Evolutionary conservation across 2,329 filamentous ascomycete genomes (phyloP).

Genomic region (Talaromyces marneffei): DNA sequence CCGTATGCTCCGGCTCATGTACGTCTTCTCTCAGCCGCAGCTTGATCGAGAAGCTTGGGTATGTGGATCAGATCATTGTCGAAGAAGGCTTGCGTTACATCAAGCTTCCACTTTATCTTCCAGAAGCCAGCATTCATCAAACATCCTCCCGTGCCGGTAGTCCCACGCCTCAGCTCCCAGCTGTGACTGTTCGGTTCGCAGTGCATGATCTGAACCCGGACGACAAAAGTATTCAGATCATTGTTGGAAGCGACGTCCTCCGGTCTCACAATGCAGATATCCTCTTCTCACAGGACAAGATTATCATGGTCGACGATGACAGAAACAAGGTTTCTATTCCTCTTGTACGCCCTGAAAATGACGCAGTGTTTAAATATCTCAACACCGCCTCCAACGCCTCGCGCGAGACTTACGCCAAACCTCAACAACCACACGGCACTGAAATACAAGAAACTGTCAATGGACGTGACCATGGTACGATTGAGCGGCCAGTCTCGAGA

Average conservation of each 20-base stretch:
- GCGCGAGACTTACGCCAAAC: conserved; percentile 10
- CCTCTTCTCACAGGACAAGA: conserved; percentile 82
- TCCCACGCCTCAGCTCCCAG: conserved; percentile 72
- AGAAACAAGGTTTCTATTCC: conserved; percentile 83
- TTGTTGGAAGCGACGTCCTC: conserved; percentile 83
- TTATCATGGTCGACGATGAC: conserved; percentile 82
- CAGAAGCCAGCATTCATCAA: conserved; percentile 74
- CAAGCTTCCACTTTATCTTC: conserved; percentile 77
- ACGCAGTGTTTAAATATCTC: conserved; percentile 70
- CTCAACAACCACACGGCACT: conserved; percentile 20
- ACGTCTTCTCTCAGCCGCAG: conserved; percentile 73
- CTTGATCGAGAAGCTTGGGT: conserved; percentile 67
- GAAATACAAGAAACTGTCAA: conserved; percentile 15
- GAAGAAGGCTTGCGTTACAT: conserved; percentile 63
- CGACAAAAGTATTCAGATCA: conserved; percentile 66
- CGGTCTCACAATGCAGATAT: conserved; percentile 84
- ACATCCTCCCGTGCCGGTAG: conserved; percentile 67
- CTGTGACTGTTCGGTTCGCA: conserved; percentile 72
- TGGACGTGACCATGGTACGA: background rate
- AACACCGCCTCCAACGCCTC: conserved; percentile 48
- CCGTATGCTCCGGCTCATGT: conserved; percentile 86
- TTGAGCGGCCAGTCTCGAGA: conserved; percentile 28
- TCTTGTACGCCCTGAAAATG: conserved; percentile 86
- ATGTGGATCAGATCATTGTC: conserved; percentile 61
- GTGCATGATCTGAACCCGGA: conserved; percentile 53